Conservation (phyloP, 164 flowering plant genomes). For the Cinnamomum chago region DNA sequence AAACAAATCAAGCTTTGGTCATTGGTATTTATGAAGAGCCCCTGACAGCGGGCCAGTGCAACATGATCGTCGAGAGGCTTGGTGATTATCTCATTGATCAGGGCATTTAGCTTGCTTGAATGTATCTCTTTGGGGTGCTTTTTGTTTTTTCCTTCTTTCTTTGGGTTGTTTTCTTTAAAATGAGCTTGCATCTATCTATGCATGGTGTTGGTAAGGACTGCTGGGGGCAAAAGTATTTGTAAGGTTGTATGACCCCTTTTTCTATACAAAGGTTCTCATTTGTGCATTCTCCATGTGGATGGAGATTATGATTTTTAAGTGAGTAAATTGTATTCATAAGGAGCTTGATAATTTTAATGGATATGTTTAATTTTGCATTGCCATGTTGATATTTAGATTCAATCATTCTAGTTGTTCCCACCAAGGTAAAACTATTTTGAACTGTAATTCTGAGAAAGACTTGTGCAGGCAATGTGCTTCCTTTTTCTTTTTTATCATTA, state of each 20-base stretch:
- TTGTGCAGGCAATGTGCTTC: too few relatives aligned
- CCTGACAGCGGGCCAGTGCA: slow-evolving; percentile 11
- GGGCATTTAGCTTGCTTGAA: slow-evolving; percentile 2
- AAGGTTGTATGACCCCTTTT: background rate
- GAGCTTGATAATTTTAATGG: background rate
- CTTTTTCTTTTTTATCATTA: too few relatives aligned
- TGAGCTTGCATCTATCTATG: background rate
- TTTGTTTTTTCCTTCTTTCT: background rate
- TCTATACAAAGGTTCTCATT: background rate
- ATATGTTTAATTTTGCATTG: background rate
- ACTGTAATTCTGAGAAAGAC: too few relatives aligned
- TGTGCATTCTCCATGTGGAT: background rate
- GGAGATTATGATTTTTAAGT: background rate
- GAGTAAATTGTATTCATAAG: background rate
- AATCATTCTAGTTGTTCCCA: too few relatives aligned
- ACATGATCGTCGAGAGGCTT: slow-evolving; percentile 14
- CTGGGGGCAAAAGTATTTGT: slow-evolving; percentile 1
- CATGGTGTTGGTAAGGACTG: background rate
- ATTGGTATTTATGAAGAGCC: slow-evolving; percentile 13
- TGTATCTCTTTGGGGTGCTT: background rate
- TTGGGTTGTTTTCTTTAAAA: background rate
- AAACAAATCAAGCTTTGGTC: slow-evolving; percentile 9
- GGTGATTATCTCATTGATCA: slow-evolving; percentile 12
- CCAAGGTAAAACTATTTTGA: too few relatives aligned
- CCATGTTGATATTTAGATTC: too few relatives aligned